Evolutionary conservation across 768 basidiomycete genomes (phyloP).

Genomic region (Xerocomellus amylosporus): DNA sequence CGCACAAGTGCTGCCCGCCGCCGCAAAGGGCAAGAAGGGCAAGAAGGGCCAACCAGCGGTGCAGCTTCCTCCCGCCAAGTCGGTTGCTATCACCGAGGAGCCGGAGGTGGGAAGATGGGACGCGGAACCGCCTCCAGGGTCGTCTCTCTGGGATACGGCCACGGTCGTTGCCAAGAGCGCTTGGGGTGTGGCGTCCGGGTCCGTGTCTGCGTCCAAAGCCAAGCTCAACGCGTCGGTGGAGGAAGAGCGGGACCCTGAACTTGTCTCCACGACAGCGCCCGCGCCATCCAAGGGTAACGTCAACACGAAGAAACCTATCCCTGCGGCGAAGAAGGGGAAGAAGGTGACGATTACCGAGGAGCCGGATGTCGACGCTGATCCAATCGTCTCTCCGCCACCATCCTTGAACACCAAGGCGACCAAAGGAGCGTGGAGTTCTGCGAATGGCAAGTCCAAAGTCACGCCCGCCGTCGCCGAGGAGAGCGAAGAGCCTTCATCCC

Average conservation of each 20-base stretch:
- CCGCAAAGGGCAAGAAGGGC: conserved; percentile 24
- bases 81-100: conserved; percentile 19
- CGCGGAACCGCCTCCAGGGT: conserved; percentile 18
- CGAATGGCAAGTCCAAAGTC: conserved; percentile 22
- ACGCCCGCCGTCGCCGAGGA: conserved; percentile 8
- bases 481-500: conserved; percentile 8
- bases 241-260: conserved; percentile 8
- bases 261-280: neutral
- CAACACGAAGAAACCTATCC: conserved; percentile 10
- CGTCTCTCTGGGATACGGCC: conserved; percentile 20
- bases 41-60: conserved; percentile 20
- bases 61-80: conserved; percentile 11
- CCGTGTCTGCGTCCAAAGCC: conserved; percentile 3
- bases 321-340: conserved; percentile 23
- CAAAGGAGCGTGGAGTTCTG: conserved; percentile 22
- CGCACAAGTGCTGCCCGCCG: conserved; percentile 5
- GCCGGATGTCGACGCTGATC: conserved; percentile 26
- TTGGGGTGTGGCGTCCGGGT: conserved; percentile 5
- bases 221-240: conserved; percentile 2
- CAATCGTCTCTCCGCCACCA: conserved; percentile 11
- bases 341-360: conserved; percentile 28
- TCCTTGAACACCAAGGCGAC: conserved; percentile 10
- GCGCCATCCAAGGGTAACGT: conserved; percentile 4
- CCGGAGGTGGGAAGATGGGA: conserved; percentile 13
- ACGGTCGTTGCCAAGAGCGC: conserved; percentile 10